These are phyloP conservation scores for Pneumocystis jirovecii DNA, from an alignment of 1,139 yeast species.

Conservation along the genomic window DNA sequence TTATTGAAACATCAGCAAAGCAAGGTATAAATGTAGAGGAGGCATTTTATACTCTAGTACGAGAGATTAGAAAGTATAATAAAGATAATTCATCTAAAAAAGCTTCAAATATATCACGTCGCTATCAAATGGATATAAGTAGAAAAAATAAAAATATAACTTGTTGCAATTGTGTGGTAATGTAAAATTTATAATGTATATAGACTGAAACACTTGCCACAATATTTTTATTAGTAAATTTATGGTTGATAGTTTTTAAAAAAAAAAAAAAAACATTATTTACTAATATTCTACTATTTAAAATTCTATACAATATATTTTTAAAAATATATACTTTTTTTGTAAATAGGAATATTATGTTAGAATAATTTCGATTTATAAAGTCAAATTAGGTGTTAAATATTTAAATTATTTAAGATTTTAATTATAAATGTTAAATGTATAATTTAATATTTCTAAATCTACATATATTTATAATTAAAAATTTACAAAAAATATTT, in stretches of 20 bases:
- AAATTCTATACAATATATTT: not conserved
- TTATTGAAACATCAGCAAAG: constrained; percentile 87
- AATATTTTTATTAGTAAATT: not conserved
- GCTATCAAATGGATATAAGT: not conserved
- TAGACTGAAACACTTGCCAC: not conserved
- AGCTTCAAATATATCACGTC: constrained; percentile 22
- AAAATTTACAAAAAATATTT: not conserved
- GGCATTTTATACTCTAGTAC: constrained; percentile 64
- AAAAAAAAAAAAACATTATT: not conserved
- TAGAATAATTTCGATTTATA: too few species aligned
- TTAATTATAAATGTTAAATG: not conserved
- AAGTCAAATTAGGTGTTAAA: too few species aligned
- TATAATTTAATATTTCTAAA: not conserved
- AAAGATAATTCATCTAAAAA: constrained; percentile 17
- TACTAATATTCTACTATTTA: not conserved
- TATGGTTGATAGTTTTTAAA: not conserved
- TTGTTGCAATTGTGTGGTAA: not conserved
- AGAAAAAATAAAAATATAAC: not conserved
- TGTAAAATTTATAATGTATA: not conserved
- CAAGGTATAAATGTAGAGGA: constrained; percentile 88
- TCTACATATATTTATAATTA: not conserved
- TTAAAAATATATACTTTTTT: not conserved
- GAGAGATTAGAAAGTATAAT: constrained; percentile 40
- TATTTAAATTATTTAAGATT: too few species aligned
- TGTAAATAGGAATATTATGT: too few species aligned